A percentile compares a stretch with the other conserved stretches of the same genome.
Evolutionary conservation across 306 rosid species (phyloP).

Genomic region (Hylodesmum podocarpum): DNA sequence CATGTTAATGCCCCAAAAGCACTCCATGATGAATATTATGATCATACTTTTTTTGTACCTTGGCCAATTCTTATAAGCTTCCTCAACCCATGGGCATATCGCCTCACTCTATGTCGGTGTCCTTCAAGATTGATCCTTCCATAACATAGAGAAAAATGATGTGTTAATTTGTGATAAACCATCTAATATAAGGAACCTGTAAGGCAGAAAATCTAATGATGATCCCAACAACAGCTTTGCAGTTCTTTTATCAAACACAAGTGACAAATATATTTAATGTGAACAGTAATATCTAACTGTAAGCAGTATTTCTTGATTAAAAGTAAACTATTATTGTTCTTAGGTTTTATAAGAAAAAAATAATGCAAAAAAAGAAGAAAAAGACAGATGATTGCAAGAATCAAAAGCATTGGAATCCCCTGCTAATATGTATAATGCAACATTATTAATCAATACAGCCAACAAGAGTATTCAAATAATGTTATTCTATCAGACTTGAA

Average conservation of each 20-base stretch:
- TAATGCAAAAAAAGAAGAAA: background rate
- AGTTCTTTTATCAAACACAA: constrained; percentile 10
- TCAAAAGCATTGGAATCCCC: constrained; percentile 23
- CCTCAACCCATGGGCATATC: constrained; percentile 81
- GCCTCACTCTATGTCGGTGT: constrained; percentile 90
- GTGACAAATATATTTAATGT: constrained; percentile 1
- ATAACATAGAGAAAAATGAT: constrained; percentile 31
- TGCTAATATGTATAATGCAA: constrained; percentile 9
- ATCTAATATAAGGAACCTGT: constrained; percentile 14
- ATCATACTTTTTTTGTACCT: constrained; percentile 49
- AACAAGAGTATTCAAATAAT: constrained; percentile 18
- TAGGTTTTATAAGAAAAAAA: background rate
- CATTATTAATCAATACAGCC: constrained; percentile 1
- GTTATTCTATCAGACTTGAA: constrained; percentile 23
- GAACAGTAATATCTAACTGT: constrained; percentile 5
- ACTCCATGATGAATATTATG: background rate
- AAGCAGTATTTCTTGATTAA: constrained; percentile 2
- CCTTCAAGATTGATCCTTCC: constrained; percentile 91
- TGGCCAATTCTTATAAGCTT: constrained; percentile 88
- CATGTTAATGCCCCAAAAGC: constrained; percentile 13
- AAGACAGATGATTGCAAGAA: constrained; percentile 2
- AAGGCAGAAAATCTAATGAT: constrained; percentile 19
- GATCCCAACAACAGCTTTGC: constrained; percentile 2
- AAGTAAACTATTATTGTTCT: constrained; percentile 3
- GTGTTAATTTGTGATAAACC: constrained; percentile 27